phyloP scores from a whole-genome alignment of 1,284 basidiomycete species.

The Rhodotorula sp. region DNA sequence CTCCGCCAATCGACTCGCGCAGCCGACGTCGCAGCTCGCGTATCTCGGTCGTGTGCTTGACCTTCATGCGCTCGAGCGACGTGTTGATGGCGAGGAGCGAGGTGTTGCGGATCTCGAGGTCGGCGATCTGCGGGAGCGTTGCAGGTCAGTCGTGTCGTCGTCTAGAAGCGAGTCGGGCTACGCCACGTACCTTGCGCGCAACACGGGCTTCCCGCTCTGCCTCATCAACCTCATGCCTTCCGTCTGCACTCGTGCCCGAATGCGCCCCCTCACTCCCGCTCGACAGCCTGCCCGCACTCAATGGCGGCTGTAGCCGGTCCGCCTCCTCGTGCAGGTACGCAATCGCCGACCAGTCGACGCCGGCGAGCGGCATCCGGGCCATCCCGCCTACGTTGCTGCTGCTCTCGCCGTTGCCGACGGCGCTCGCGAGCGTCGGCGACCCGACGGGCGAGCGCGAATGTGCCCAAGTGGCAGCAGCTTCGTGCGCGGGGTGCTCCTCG shows the following conservation, averaged over 20 bases:
- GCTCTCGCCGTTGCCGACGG: background rate
- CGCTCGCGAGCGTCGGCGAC: background rate
- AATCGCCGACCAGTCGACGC: constrained; percentile 7
- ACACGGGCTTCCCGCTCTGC: constrained; percentile 28
- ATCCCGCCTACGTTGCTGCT: too few relatives aligned
- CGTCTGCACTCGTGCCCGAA: background rate
- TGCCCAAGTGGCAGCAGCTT: background rate
- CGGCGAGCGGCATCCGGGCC: background rate
- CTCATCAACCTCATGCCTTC: constrained; percentile 14
- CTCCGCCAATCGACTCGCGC: constrained; percentile 32
- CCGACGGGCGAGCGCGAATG: background rate
- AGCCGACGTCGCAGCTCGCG: constrained; percentile 45
- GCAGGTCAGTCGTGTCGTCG: background rate
- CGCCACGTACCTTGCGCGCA: constrained; percentile 21
- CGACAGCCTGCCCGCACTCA: background rate
- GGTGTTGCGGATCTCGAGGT: constrained; percentile 54
- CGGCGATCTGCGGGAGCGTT: constrained; percentile 47
- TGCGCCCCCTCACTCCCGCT: constrained; percentile 7
- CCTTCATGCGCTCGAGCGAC: constrained; percentile 51
- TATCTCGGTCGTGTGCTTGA: constrained; percentile 52
- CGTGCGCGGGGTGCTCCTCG: background rate
- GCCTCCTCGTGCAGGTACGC: background rate
- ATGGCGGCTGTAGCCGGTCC: background rate
- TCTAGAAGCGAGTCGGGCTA: background rate
- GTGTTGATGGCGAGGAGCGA: constrained; percentile 54